These are phyloP conservation scores for Castanospermum australe DNA, from an alignment of 306 rosid genomes.

Conservation along the genomic window DNA sequence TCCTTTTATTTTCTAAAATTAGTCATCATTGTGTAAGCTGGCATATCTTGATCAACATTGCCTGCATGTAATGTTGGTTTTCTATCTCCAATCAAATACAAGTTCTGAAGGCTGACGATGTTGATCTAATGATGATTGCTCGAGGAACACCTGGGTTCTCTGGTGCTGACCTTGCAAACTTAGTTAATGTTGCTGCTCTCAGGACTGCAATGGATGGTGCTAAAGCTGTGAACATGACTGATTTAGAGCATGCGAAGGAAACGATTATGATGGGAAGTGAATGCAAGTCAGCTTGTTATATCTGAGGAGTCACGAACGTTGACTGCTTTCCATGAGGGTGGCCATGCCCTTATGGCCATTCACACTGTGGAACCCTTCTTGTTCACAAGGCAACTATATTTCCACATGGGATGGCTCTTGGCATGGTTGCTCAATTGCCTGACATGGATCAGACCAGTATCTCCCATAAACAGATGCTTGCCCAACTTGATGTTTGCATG, in stretches of 20 bases:
- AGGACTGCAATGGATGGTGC: constrained; percentile 98
- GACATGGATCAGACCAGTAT: constrained; percentile 66
- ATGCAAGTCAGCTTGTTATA: constrained; percentile 71
- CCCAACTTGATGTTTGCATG: constrained; percentile 77
- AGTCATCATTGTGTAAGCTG: background rate
- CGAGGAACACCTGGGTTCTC: constrained; percentile 89
- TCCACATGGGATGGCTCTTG: constrained; percentile 81
- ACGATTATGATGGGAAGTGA: constrained; percentile 90
- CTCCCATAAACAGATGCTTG: constrained; percentile 82
- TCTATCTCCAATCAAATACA: constrained; percentile 25
- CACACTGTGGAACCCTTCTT: constrained; percentile 82
- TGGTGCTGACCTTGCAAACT: constrained; percentile 89
- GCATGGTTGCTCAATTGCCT: constrained; percentile 81
- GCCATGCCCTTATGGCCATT: constrained; percentile 86
- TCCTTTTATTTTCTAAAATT: background rate
- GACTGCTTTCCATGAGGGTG: constrained; percentile 89
- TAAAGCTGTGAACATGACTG: constrained; percentile 76
- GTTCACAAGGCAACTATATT: constrained; percentile 92
- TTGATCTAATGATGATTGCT: constrained; percentile 70
- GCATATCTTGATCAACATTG: background rate
- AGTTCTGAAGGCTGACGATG: constrained; percentile 85
- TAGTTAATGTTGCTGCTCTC: constrained; percentile 76
- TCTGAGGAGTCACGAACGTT: constrained; percentile 63
- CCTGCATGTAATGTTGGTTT: background rate
- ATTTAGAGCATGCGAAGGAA: constrained; percentile 81